Base-by-base conservation (phyloP, 805 yeast species). In the Cyberlindnera sargentensis region DNA sequence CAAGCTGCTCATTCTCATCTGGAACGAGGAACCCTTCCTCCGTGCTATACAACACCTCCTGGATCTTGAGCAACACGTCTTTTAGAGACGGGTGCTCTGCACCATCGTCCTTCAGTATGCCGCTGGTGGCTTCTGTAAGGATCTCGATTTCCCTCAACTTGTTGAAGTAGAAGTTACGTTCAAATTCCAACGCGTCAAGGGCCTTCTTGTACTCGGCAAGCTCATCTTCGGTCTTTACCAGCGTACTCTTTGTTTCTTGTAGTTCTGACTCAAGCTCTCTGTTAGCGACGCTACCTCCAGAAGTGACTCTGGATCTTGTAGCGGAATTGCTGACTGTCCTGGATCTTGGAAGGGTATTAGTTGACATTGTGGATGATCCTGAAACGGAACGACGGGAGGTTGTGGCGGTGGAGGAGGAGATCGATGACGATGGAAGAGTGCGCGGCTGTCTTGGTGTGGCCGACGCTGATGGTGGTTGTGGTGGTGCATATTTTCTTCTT, bases 101-200 rank as follows among this genome's bases (percentile, higher is more conserved):
- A 8, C 40, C 38, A 44, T 45, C 39, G 39, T 64, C 70, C 28
- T 73, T 66, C 39, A 75, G 60, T 42, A 75, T 71, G 41, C 79
- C 83, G 41, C 70, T 73, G 8, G 80, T 71, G 25, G 81, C 75
- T 56, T 84, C 88, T 26, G 83, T 75, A 38, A 90, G 65, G 27
- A 87, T 78, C 63, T 93, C 99, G 44, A 93, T 85, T 46, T 86
- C 95, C 49, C 96, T 74, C 42, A 93, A 68, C 64, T 91, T 93
- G 56, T 84, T 81, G 65, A 86, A 91, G 62, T 93, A 93, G 57
- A 91, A 88, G 61, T 86, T 84, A 49, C 98, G 77, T 61, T 93
- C 97, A 1, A 84, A 76, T 55, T 82, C 86, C 40, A 87, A 66
- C 10, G 81, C 76, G 39, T 80, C 84, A 23, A 82, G 74, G 10